Base-by-base conservation (phyloP, 129 eudicot genomes). In the Flaveria ramosissima region DNA sequence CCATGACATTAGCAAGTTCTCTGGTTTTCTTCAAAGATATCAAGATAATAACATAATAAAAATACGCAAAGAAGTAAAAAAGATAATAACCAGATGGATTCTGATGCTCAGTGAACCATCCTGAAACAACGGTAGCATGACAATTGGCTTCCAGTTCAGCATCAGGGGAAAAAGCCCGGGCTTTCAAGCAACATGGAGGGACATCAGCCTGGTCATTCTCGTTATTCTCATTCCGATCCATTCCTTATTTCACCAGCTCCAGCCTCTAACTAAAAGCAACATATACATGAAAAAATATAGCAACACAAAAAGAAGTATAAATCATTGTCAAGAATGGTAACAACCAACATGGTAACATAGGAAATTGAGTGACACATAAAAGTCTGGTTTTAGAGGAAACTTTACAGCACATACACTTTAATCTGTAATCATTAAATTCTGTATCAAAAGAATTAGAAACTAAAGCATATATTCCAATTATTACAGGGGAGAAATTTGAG, bases 171-270 rank as follows among this genome's bases (percentile, higher is more conserved):
- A 73, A 74, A 66, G 88, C 89, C 78, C 67, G 80, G 32, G 99
- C 97, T 66, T 94, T 94, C 82, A 91, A 77, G 82, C 98, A 91
- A 78, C 99, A 94, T 69, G 97, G 85, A 59, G 99, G 97, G 59
- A 89, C 74, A 41, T 76, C 61, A 53, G 73, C 11, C 41, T 9
- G 23, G 27, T 72, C 83, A 47, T 65, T 85, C 74, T 48, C 68
- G 48, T 74, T 77, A 80, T 46, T 85, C 90, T 46, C 84, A 78
- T 68, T 83, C 86, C 80, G 92, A 83, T 84, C 86, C 90, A 86
- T 84, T 71, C 9, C 48, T 65, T 36, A 24, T 24, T 60, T 60
- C 67, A 24, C 67, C 39, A 60, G 67, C 7, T 13, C 78, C 91
- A 80, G 83, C 70, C 87, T 83, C 92, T 85, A 79, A 67, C 89